Evolutionary conservation across 2,329 filamentous ascomycete genomes (phyloP), one percentile per base, ranked within the genome.

Genomic region (Claviceps cyperi): DNA sequence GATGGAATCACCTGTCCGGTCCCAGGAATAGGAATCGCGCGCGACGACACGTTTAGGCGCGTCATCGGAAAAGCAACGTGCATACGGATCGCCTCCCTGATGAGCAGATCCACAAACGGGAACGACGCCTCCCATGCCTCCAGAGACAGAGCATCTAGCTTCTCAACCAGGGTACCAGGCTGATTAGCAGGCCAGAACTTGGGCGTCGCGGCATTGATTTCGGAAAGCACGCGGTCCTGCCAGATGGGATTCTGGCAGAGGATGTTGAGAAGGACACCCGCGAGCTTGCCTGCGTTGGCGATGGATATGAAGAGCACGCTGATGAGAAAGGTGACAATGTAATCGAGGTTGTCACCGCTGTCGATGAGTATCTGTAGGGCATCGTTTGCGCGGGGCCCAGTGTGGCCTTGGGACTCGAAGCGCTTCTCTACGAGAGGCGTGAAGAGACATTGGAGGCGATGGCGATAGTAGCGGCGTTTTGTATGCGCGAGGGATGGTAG

Each of bases 1-100:
- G 48, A 28, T 4, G 59, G 59, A 35, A 61, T 55, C 24, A 61
- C 57, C 50, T 61, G 55, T 36, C 52, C 47, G 0, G 43, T 21
- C 0, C 44, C 49, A 15, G 49, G 49, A 9, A 50, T 47, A 6
- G 15, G 11, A 36, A 50, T 50, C 14, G 49, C 24, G 2, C 28
- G 32, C 14, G 43, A 15, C 17, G 17, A 22, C 7, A 24, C 21
- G 17, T 50, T 50, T 2, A 32, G 14, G 5, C 49, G 49, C 9
- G 32, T 32, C 43, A 50, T 47, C 5, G 52, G 46, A 21, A 56
- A 56, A 3, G 53, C 14, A 32, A 48, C 46, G 43, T 53, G 52
- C 41, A 58, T 53, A 14, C 56, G 51, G 22, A 57, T 56, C 2
- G 41, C 37, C 46, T 58, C 56, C 17, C 47, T 50, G 49, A 50